A percentile compares a stretch with the other conserved stretches of the same genome.
phyloP scores from a whole-genome alignment of 2,329 filamentous ascomycete genomes.

The Cladosporium austrohemisphaericum region DNA sequence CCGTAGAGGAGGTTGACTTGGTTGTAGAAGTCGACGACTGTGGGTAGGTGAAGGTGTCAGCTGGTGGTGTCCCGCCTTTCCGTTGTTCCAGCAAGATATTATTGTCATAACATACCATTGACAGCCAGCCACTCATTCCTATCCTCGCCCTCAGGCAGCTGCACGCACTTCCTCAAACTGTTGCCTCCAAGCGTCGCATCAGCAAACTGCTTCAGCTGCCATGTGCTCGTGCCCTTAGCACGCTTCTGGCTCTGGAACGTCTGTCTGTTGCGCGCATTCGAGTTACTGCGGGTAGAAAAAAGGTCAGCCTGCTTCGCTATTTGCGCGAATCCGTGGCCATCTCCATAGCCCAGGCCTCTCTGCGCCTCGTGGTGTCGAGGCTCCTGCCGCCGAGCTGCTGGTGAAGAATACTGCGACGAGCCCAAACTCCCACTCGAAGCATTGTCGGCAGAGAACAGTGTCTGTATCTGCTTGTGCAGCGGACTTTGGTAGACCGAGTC shows the following conservation, averaged over 20 bases:
- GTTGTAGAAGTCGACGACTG: conserved; percentile 99
- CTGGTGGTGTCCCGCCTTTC: background rate
- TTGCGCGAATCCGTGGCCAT: conserved; percentile 21
- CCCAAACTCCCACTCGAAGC: conserved; percentile 3
- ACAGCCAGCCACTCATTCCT: conserved; percentile 98
- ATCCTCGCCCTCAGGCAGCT: conserved; percentile 94
- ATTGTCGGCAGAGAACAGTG: conserved; percentile 20
- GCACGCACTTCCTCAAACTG: conserved; percentile 92
- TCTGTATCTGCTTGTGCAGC: conserved; percentile 32
- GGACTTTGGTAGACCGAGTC: conserved; percentile 30
- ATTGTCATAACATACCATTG: conserved; percentile 64
- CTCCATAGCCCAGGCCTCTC: conserved; percentile 23
- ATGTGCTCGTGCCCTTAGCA: conserved; percentile 82
- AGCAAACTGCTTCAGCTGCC: conserved; percentile 95
- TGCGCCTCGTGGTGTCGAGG: conserved; percentile 25
- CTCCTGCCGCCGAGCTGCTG: conserved; percentile 13
- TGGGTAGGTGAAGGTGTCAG: conserved; percentile 3
- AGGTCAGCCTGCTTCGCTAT: conserved; percentile 34
- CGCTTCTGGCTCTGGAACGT: conserved; percentile 85
- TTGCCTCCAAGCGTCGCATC: conserved; percentile 94
- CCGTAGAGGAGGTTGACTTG: conserved; percentile 99
- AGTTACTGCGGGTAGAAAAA: conserved; percentile 38
- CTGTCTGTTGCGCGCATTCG: conserved; percentile 68
- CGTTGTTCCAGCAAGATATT: too few relatives aligned
- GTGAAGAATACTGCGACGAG: conserved; percentile 5